A percentile compares a stretch with the other conserved stretches of the same genome.
These are phyloP conservation scores for Jaminaea rosea DNA, from an alignment of 1,284 basidiomycete species.

Conservation along the genomic window DNA sequence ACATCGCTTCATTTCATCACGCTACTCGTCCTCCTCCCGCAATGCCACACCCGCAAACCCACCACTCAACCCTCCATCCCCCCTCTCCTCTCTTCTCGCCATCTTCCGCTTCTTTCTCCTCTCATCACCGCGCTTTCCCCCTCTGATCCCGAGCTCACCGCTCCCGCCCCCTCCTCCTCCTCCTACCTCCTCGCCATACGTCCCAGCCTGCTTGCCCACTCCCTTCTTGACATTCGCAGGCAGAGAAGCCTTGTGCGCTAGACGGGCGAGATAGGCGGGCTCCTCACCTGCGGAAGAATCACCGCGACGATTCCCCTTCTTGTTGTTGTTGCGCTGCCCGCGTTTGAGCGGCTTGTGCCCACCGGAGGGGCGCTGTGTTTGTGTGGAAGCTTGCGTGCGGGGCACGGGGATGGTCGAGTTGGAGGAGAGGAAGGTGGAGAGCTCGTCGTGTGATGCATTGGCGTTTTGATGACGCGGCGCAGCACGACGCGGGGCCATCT, in stretches of 20 bases:
- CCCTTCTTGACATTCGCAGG: neutral
- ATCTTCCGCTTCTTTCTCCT: no score
- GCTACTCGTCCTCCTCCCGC: no score
- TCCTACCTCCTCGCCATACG: neutral
- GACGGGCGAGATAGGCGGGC: neutral
- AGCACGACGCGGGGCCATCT: constrained; percentile 14
- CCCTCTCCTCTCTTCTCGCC: no score
- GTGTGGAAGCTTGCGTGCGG: neutral
- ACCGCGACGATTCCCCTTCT: neutral
- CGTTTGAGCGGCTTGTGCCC: neutral
- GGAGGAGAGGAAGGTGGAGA: neutral
- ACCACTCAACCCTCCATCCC: no score
- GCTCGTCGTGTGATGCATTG: neutral
- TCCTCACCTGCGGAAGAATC: neutral
- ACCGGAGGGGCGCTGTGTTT: neutral
- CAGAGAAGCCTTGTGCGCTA: neutral
- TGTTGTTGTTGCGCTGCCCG: constrained; percentile 1
- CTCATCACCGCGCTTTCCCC: no score
- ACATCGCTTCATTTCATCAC: no score
- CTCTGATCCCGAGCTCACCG: no score
- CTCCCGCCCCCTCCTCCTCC: neutral
- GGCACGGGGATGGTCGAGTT: no score
- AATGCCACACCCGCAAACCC: no score
- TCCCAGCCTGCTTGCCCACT: neutral
- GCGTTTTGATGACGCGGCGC: constrained; percentile 11